Evolutionary conservation across 108 stramenopile genomes (phyloP).

Genomic region (Cyclotella kingstonii): DNA sequence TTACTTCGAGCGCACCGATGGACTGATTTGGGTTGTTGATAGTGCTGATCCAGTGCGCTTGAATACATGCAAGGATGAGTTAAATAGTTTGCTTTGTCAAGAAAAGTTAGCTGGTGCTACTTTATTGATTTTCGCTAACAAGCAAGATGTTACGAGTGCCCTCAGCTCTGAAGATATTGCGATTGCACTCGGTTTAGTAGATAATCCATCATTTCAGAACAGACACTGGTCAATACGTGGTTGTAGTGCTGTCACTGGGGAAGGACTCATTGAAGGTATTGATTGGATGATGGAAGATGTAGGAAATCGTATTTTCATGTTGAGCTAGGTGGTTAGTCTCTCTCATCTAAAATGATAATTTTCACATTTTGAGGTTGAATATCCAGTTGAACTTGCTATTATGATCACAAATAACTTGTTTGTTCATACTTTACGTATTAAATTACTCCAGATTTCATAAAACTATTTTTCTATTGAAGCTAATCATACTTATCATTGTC

Average conservation of each 20-base stretch:
- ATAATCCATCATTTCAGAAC: conserved; percentile 55
- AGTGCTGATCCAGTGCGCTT: conserved; percentile 82
- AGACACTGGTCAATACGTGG: conserved; percentile 88
- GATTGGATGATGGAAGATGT: conserved; percentile 98
- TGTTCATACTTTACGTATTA: too few species aligned
- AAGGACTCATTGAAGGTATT: conserved; percentile 89
- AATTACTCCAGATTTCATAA: too few species aligned
- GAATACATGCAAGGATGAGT: conserved; percentile 84
- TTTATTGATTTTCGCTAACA: conserved; percentile 96
- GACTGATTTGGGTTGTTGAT: conserved; percentile 98
- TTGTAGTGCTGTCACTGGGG: conserved; percentile 95
- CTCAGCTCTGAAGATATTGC: conserved; percentile 79
- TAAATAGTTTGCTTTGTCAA: conserved; percentile 80
- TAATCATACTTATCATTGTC: neutral
- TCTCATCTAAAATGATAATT: too few species aligned
- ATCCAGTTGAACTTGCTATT: too few species aligned
- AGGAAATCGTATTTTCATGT: conserved; percentile 89
- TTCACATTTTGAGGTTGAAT: too few species aligned
- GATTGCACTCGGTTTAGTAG: conserved; percentile 65
- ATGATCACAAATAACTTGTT: too few species aligned
- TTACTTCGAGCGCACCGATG: conserved; percentile 99
- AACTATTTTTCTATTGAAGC: too few species aligned
- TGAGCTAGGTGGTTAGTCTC: too few species aligned
- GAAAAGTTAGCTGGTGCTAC: conserved; percentile 98
- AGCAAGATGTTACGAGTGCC: conserved; percentile 94